These are phyloP conservation scores for Avicennia marina DNA, from an alignment of 257 asterid species.

Conservation along the genomic window DNA sequence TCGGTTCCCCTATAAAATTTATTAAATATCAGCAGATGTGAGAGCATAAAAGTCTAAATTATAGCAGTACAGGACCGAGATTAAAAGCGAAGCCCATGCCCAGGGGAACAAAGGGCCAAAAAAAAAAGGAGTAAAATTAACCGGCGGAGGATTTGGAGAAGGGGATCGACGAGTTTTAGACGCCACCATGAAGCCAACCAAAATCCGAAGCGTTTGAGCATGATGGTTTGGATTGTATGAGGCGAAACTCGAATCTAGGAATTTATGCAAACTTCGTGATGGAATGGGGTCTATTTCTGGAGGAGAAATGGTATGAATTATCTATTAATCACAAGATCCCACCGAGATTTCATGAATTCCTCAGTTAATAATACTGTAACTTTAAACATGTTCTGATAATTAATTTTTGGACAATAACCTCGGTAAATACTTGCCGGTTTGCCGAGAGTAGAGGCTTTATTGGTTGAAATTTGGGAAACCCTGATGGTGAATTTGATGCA, in stretches of 20 bases:
- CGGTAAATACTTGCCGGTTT: too few species aligned
- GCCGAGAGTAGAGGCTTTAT: too few species aligned
- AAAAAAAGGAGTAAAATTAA: conserved; percentile 10
- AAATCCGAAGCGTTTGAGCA: conserved; percentile 36
- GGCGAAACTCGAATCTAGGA: conserved; percentile 9
- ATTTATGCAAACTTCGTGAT: too few species aligned
- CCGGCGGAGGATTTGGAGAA: conserved; percentile 78
- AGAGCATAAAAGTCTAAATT: not conserved
- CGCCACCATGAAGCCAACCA: conserved; percentile 53
- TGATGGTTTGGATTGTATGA: not conserved
- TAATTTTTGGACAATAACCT: too few species aligned
- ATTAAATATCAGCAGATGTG: not conserved
- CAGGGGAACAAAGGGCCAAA: too few species aligned
- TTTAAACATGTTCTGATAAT: too few species aligned
- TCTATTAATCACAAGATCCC: conserved; percentile 16
- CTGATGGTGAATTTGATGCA: too few species aligned
- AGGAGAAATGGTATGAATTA: not conserved
- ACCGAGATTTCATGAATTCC: not conserved
- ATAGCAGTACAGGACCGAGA: not conserved
- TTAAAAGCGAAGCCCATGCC: too few species aligned
- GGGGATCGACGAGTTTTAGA: conserved; percentile 64
- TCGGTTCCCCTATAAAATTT: conserved; percentile 67
- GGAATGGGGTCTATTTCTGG: not conserved
- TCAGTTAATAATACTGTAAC: not conserved
- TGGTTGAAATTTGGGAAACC: too few species aligned